These are phyloP conservation scores for Pezicula carpinea DNA, from an alignment of 2,329 filamentous ascomycete species.

Conservation along the genomic window DNA sequence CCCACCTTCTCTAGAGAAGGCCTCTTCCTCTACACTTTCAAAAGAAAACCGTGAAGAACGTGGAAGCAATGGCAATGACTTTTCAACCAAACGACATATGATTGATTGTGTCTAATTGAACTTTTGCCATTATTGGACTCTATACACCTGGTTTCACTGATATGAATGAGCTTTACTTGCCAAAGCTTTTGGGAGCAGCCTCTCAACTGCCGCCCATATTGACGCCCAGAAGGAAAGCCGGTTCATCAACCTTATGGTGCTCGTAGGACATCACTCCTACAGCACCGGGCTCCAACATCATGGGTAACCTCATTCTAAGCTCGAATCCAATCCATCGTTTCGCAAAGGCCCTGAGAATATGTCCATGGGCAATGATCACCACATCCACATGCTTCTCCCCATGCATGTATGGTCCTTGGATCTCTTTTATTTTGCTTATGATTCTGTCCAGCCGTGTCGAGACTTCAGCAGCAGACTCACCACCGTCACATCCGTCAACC, in stretches of 20 bases:
- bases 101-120: no score
- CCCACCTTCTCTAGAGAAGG: constrained; percentile 51
- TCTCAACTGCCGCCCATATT: constrained; percentile 23
- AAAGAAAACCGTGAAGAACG: constrained; percentile 30
- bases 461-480: constrained; percentile 44
- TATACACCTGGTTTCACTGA: not conserved
- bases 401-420: constrained; percentile 40
- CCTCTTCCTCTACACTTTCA: constrained; percentile 58
- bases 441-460: constrained; percentile 42
- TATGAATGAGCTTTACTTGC: not conserved
- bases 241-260: constrained; percentile 31
- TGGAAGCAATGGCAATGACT: not conserved
- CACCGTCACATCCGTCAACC: constrained; percentile 45
- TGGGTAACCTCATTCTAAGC: constrained; percentile 26
- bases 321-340: constrained; percentile 48
- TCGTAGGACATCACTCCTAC: constrained; percentile 33
- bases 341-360: constrained; percentile 50
- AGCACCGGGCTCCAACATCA: constrained; percentile 36
- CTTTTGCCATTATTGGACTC: not conserved
- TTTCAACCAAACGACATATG: not conserved
- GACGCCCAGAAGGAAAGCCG: constrained; percentile 31
- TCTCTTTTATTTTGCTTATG: constrained; percentile 42
- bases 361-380: constrained; percentile 41
- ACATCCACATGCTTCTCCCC: constrained; percentile 42
- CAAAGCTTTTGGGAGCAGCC: not conserved